Evolutionary conservation across 805 yeast species (phyloP).

Genomic region (Candida broadrunensis): DNA sequence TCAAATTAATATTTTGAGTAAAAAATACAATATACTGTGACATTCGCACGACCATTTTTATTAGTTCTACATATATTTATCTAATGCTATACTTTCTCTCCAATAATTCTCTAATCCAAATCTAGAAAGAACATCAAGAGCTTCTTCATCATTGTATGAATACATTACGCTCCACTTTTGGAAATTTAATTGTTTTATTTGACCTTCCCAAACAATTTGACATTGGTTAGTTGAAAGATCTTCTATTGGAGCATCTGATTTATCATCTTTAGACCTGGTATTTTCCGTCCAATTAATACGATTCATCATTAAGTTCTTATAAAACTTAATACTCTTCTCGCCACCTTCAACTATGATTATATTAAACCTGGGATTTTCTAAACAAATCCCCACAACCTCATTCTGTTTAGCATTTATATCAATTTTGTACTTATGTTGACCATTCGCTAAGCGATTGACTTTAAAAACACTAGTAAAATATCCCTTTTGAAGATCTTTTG

Average conservation of each 20-base stretch:
- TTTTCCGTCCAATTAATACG: conserved; percentile 71
- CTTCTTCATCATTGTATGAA: conserved; percentile 49
- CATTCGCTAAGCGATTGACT: conserved; percentile 53
- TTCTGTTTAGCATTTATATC: conserved; percentile 79
- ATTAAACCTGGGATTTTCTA: conserved; percentile 45
- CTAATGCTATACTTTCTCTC: conserved; percentile 33
- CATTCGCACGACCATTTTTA: too few relatives aligned
- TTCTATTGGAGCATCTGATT: conserved; percentile 8
- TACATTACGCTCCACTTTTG: conserved; percentile 67
- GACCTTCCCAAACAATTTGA: conserved; percentile 69
- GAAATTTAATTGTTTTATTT: conserved; percentile 50
- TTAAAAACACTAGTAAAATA: conserved; percentile 55
- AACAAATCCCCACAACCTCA: conserved; percentile 60
- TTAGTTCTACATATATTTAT: neutral
- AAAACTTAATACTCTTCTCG: conserved; percentile 56
- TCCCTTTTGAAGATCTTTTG: conserved; percentile 52
- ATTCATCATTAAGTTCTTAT: conserved; percentile 54
- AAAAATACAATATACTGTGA: too few relatives aligned
- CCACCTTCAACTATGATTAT: conserved; percentile 78
- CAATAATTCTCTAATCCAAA: conserved; percentile 61
- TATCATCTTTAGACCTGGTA: conserved; percentile 27
- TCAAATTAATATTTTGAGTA: too few relatives aligned
- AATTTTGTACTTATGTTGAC: conserved; percentile 69
- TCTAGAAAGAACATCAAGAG: conserved; percentile 45
- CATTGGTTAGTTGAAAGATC: conserved; percentile 47